These are phyloP conservation scores for Schizopora paradoxa DNA, from an alignment of 1,284 basidiomycete species.

Conservation along the genomic window DNA sequence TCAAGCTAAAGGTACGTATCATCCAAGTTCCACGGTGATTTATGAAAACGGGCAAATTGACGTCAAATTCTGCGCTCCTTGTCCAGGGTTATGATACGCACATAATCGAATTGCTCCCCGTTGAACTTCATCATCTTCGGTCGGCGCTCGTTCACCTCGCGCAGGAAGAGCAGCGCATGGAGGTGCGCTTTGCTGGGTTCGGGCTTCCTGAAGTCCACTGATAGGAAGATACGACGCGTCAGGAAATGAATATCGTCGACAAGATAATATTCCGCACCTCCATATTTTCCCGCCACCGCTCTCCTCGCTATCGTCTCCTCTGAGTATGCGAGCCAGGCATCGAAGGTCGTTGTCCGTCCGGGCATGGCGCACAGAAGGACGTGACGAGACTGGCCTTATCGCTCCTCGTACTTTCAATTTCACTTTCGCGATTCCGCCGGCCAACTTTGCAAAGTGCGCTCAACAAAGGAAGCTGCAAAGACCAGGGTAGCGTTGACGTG, in stretches of 20 bases:
- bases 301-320: conserved; percentile 2
- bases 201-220: conserved; percentile 7
- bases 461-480: no score
- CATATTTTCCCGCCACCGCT: conserved; percentile 1
- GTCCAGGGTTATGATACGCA: no score
- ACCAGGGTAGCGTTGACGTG: no score
- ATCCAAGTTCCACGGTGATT: no score
- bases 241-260: not conserved
- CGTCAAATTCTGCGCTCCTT: no score
- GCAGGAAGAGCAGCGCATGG: conserved; percentile 1
- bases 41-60: no score
- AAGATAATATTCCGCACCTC: conserved; percentile 1
- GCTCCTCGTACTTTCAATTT: no score
- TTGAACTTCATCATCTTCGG: conserved; percentile 1
- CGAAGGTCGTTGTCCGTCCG: conserved; percentile 1
- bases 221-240: not conserved
- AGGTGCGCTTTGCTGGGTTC: conserved; percentile 3
- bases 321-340: conserved; percentile 2
- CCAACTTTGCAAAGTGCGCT: no score
- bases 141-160: conserved; percentile 1
- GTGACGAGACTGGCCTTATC: no score
- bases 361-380: no score
- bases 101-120: conserved; percentile 8
- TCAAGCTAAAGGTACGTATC: no score
- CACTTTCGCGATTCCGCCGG: no score